Base-by-base conservation (phyloP, 495 filamentous ascomycete species). In the Penicillium daleae region DNA sequence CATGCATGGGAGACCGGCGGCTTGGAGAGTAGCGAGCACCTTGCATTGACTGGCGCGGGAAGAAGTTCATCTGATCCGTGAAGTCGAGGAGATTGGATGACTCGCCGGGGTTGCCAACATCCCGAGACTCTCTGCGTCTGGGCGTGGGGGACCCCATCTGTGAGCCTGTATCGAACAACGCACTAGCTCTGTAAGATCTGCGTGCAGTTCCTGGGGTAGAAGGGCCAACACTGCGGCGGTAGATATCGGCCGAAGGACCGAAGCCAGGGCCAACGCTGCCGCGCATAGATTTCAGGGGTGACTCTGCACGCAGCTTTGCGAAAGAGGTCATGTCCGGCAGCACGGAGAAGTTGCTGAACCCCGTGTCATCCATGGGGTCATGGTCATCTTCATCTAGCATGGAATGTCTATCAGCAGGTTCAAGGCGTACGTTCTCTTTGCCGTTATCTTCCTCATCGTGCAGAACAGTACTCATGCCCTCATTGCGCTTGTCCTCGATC, bases 291-390 rank as follows among this genome's bases (percentile, higher is more conserved):
- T 85, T 86, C 6, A 78, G 74, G 8, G 86, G 84, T 13, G 80
- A 83, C 24, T 87, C 86, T 58, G 85, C 84, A n/a, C 72, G 73
- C 62, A 92, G 74, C 37, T 86, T 85, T 9, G 91, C 89, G 68
- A 96, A 92, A 64, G 87, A 84, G n/a, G 92, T 95, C 86, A 95
- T 87, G 61, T 95, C 92, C 27, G 92, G 91, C 44, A 96, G 85
- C 0, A 91, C 90, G 4, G 93, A 97, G 75, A 96, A 97, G 15
- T 82, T 85, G 75, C 91, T 96, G 68, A 95, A 90, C 42, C 88
- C 89, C 21, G 90, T 94, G 65, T 96, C 92, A 67, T 96, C 91
- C 61, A 87, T 81, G 21, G 67, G 62, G 48, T 78, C 78, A 22
- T 80, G 68, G 40, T 71, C 66, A 7, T 73, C 66, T 52, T 72